Evolutionary conservation across 1,284 basidiomycete species (phyloP).

Genomic region (Fomitiporia mediterranea): DNA sequence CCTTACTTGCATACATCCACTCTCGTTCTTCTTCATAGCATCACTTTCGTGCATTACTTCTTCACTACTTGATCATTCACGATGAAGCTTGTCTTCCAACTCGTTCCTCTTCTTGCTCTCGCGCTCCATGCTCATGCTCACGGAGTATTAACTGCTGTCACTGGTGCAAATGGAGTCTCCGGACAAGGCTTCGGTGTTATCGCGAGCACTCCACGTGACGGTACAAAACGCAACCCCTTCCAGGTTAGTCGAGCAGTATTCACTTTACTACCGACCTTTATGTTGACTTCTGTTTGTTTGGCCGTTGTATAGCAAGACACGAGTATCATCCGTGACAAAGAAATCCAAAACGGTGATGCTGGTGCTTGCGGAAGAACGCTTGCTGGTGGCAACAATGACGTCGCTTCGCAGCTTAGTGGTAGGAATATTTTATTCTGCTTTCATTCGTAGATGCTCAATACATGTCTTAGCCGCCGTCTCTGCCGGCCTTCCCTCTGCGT

Average conservation of each 20-base stretch:
- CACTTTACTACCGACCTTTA: neutral
- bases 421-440: neutral
- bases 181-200: slow-evolving; percentile 23
- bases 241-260: slow-evolving; percentile 18
- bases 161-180: slow-evolving; percentile 25
- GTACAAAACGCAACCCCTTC: slow-evolving; percentile 24
- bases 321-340: slow-evolving; percentile 24
- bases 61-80: neutral
- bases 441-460: neutral
- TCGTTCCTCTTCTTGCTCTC: slow-evolving; percentile 11
- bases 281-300: neutral
- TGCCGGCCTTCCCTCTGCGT: slow-evolving; percentile 22
- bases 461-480: slow-evolving; percentile 18
- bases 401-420: slow-evolving; percentile 23
- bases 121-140: slow-evolving; percentile 18
- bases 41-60: neutral
- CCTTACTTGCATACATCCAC: neutral
- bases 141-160: slow-evolving; percentile 22
- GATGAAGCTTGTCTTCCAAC: neutral
- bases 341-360: slow-evolving; percentile 21
- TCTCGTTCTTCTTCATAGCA: neutral
- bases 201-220: slow-evolving; percentile 24
- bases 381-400: slow-evolving; percentile 23
- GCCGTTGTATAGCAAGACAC: slow-evolving; percentile 22
- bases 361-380: slow-evolving; percentile 25